Base-by-base conservation (phyloP, 768 basidiomycete genomes). In the Suillus subaureus region DNA sequence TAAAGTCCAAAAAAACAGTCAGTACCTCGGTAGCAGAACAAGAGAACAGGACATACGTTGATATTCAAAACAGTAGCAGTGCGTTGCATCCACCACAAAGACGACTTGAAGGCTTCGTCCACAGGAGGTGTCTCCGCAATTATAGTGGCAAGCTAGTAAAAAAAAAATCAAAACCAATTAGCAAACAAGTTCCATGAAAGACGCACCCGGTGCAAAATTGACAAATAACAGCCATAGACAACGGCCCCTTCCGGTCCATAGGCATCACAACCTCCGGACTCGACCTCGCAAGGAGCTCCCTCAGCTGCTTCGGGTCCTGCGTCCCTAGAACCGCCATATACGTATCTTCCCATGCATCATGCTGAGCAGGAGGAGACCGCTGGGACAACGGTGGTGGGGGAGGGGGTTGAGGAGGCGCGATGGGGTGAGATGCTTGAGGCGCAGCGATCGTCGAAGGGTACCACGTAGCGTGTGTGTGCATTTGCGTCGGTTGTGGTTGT, bases 11-110 rank as follows among this genome's bases (percentile, higher is more conserved):
- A 16, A 13, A 45, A 23, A 8, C 26, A 12, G 6, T 57, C 52
- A 61, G 13, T 18, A 31, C 52, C 51, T 28, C 26, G 18, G 51
- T 18, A 26, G 28, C 26, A 52, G 26, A 18, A 13, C 23, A 45
- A n/a, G 47, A 23, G 5, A 12, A 49, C n/a, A 8, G 2, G 15
- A 64, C 83, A 33, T 74, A 90, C 91, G 71, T 88, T 89, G 61
- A 92, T 88, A 72, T 90, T 90, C 68, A 94, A 83, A 39, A 89
- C 82, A 16, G 84, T 80, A 8, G 91, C 81, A 43, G 90, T 83
- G 63, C 93, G 88, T 73, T 94, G 91, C 69, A 95, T 79, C 93
- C 93, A 95, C 92, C 93, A 94, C 64, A 94, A 79, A 8, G 90
- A 86, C 16, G 85, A 86, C 78, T 93, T 93, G 84, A 93, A 94